Percentiles rank a stretch among this genome's conserved stretches.
These are phyloP conservation scores for Herpotrichia juniperi DNA, from an alignment of 2,329 filamentous ascomycete species.

Conservation along the genomic window DNA sequence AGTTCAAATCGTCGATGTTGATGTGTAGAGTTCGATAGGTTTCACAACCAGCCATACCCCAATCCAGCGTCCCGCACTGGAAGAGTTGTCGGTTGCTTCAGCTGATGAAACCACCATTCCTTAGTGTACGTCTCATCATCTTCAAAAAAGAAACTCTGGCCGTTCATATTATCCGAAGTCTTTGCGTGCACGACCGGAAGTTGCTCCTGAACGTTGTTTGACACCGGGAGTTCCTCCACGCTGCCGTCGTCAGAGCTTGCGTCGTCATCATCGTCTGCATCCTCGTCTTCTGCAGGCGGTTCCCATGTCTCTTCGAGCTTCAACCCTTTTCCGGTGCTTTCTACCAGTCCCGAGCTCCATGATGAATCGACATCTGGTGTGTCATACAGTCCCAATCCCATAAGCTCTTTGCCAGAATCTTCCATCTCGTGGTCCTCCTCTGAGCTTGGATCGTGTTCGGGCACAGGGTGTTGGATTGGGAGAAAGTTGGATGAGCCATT, in stretches of 20 bases:
- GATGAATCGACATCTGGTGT: slow-evolving; percentile 66
- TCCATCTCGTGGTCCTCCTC: slow-evolving; percentile 58
- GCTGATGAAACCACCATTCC: slow-evolving; percentile 50
- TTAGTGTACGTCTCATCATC: slow-evolving; percentile 45
- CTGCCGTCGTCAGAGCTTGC: slow-evolving; percentile 55
- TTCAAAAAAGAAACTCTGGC: slow-evolving; percentile 50
- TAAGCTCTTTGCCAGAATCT: slow-evolving; percentile 71
- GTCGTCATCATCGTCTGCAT: slow-evolving; percentile 45
- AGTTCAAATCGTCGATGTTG: not conserved
- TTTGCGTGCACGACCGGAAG: slow-evolving; percentile 36
- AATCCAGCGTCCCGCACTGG: slow-evolving; percentile 46
- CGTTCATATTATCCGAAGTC: slow-evolving; percentile 41
- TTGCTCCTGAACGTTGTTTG: slow-evolving; percentile 20
- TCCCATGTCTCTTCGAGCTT: slow-evolving; percentile 84
- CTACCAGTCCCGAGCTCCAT: slow-evolving; percentile 55
- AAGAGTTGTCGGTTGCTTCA: slow-evolving; percentile 41
- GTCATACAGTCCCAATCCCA: slow-evolving; percentile 85
- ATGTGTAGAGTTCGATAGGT: not conserved
- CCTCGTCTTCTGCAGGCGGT: slow-evolving; percentile 57
- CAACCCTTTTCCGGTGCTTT: slow-evolving; percentile 70
- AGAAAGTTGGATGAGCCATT: slow-evolving; percentile 54
- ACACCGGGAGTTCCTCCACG: slow-evolving; percentile 38
- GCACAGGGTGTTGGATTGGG: slow-evolving; percentile 53
- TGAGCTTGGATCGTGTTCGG: slow-evolving; percentile 39
- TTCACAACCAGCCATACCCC: slow-evolving; percentile 46